A percentile compares a stretch with the other conserved stretches of the same genome.
Conservation (phyloP, 306 rosid genomes). For the Begonia peltatifolia region DNA sequence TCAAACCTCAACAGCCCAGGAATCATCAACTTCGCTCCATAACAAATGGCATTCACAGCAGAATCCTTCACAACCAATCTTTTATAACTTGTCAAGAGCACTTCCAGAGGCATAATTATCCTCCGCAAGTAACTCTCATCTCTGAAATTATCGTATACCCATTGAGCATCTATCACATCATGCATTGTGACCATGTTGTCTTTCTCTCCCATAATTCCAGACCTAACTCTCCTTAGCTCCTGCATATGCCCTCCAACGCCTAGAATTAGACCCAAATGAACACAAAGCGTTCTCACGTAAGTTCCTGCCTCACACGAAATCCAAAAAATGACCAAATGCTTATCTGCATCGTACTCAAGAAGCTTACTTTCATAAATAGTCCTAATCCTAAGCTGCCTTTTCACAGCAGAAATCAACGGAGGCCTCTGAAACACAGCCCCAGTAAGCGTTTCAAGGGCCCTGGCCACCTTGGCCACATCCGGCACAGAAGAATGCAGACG, state of each 20-base stretch:
- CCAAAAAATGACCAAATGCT: constrained; percentile 64
- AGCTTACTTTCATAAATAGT: constrained; percentile 84
- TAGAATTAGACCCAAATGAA: constrained; percentile 70
- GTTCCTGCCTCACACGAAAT: constrained; percentile 76
- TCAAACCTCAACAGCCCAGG: constrained; percentile 75
- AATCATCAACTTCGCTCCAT: constrained; percentile 82
- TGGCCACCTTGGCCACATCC: constrained; percentile 50
- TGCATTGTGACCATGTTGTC: constrained; percentile 88
- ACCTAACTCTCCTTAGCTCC: constrained; percentile 73
- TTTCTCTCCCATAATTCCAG: constrained; percentile 75
- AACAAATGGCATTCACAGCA: constrained; percentile 75
- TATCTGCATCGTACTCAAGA: constrained; percentile 58
- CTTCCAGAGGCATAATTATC: constrained; percentile 69
- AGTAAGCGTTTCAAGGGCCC: constrained; percentile 66
- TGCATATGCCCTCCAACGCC: constrained; percentile 90
- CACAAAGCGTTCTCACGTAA: constrained; percentile 73
- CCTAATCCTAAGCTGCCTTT: constrained; percentile 77
- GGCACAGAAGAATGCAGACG: constrained; percentile 61
- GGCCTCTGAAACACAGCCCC: constrained; percentile 87
- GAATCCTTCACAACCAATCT: constrained; percentile 81
- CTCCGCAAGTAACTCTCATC: constrained; percentile 72
- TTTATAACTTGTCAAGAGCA: constrained; percentile 58
- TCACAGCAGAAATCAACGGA: constrained; percentile 69
- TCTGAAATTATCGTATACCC: constrained; percentile 49
- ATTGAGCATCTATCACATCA: constrained; percentile 84